Base-by-base conservation (phyloP, 257 asterid genomes). In the Voacanga thouarsii region DNA sequence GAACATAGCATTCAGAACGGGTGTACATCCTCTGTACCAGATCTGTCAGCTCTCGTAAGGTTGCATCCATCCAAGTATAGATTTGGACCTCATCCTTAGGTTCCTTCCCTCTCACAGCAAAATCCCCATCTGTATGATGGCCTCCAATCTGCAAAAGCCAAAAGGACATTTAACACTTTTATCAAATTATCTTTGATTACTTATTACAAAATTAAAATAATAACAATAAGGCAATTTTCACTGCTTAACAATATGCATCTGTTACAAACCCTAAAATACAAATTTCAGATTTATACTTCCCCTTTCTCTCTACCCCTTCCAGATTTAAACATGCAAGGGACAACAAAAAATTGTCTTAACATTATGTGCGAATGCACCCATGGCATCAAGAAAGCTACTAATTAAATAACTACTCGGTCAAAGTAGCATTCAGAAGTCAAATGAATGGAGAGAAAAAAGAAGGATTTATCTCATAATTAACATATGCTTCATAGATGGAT, bases 71-170 rank as follows among this genome's bases (percentile, higher is more conserved):
- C 99, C 99, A 96, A 14, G 99, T 96, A 77, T 93, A 96, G 51
- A 96, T 93, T 85, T 96, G 98, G 83, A 96, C 99, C 84, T 96
- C 99, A 77, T 96, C 98, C 85, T 93, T 96, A 30, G 99, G 99
- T 87, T 93, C 98, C 88, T 96, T 93, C 82, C 99, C 99, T 81
- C 97, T 89, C 85, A 90, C 99, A 7, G 96, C 91, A 90, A 93
- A 96, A 79, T 96, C 97, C 47, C 81, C 92, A 43, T 88, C 91
- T 33, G 86, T 81, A 78, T 93, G 98, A 89, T 96, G 99, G 28
- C 89, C 89, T 75, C 98, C 99, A n/a, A 86, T 88, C 98, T 96
- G 87, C 59, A 41, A 75, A 23, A 19, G 63, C 56, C 43, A 64
- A 61, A 68, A 30, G 18, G 24, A 68, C 19, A 43, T 50, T 63